Conservation (phyloP, 306 rosid species). For the Casuarina equisetifolia region DNA sequence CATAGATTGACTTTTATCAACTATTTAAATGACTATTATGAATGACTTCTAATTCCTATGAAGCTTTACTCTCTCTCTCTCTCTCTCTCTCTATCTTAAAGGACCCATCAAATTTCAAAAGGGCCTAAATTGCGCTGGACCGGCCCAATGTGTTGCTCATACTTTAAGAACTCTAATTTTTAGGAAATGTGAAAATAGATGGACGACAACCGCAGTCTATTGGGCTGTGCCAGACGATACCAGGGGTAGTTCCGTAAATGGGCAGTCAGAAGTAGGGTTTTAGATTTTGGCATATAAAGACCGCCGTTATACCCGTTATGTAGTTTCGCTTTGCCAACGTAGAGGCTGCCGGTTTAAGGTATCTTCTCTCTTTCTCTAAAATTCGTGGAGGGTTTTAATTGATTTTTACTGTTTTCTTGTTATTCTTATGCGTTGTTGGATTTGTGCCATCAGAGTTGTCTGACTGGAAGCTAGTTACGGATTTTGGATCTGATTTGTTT, state of each 20-base stretch:
- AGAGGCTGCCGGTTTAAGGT: not conserved
- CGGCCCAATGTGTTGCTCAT: not conserved
- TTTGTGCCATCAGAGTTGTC: not conserved
- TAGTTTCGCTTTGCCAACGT: not conserved
- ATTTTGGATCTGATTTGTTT: not conserved
- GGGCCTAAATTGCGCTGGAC: too few species aligned
- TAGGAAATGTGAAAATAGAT: too few species aligned
- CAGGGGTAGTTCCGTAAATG: not conserved
- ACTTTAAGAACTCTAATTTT: too few species aligned
- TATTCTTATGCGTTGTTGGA: not conserved
- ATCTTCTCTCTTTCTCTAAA: not conserved
- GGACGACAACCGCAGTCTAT: too few species aligned
- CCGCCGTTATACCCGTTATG: not conserved
- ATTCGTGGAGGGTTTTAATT: not conserved
- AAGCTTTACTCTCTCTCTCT: too few species aligned
- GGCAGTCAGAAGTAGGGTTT: not conserved
- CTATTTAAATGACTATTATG: too few species aligned
- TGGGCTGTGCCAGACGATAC: not conserved
- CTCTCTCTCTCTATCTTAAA: too few species aligned
- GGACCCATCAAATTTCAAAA: too few species aligned
- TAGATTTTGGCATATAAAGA: slow-evolving; percentile 1
- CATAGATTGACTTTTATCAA: too few species aligned
- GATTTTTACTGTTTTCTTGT: not conserved
- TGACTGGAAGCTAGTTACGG: not conserved
- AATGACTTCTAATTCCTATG: too few species aligned